Percentiles rank a stretch among this genome's conserved stretches.
phyloP scores from a whole-genome alignment of 2,329 filamentous ascomycete species.

The Colletotrichum lentis region DNA sequence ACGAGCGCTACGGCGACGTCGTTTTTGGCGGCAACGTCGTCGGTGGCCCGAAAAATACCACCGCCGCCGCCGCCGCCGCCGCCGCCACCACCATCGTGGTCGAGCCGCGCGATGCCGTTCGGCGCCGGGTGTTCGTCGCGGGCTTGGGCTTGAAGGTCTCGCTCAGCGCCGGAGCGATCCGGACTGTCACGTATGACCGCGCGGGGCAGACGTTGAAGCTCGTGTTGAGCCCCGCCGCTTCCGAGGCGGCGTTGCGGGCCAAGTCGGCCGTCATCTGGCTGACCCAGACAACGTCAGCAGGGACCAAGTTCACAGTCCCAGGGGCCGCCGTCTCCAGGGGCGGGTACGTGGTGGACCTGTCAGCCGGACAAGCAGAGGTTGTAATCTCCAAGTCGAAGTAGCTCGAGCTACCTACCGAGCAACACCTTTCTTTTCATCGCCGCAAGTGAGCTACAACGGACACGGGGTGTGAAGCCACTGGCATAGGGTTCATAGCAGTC shows the following conservation, averaged over 20 bases:
- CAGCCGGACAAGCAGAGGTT: constrained; percentile 12
- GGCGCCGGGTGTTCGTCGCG: constrained; percentile 58
- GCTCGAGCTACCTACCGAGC: rapidly evolving
- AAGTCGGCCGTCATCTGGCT: constrained; percentile 27
- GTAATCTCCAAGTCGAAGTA: background rate
- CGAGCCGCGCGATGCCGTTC: constrained; percentile 55
- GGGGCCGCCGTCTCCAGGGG: constrained; percentile 6
- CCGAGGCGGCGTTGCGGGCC: constrained; percentile 13
- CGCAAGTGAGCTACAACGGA: background rate
- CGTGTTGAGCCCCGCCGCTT: background rate
- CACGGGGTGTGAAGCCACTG: no score
- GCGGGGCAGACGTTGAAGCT: constrained; percentile 23
- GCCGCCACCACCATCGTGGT: constrained; percentile 50
- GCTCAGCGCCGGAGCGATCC: constrained; percentile 55
- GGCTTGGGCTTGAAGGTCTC: constrained; percentile 50
- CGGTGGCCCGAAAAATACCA: constrained; percentile 17
- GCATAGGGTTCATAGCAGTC: no score
- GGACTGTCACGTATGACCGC: constrained; percentile 17
- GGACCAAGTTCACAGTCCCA: background rate
- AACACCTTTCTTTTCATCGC: no score
- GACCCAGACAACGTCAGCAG: constrained; percentile 4
- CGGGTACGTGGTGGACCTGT: constrained; percentile 26
- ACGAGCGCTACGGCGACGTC: constrained; percentile 55
- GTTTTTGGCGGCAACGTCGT: constrained; percentile 58
- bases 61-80: constrained; percentile 42